Evolutionary conservation across 768 basidiomycete species (phyloP), one percentile per base, ranked within the genome.

Genomic region (Royoungia palumana): DNA sequence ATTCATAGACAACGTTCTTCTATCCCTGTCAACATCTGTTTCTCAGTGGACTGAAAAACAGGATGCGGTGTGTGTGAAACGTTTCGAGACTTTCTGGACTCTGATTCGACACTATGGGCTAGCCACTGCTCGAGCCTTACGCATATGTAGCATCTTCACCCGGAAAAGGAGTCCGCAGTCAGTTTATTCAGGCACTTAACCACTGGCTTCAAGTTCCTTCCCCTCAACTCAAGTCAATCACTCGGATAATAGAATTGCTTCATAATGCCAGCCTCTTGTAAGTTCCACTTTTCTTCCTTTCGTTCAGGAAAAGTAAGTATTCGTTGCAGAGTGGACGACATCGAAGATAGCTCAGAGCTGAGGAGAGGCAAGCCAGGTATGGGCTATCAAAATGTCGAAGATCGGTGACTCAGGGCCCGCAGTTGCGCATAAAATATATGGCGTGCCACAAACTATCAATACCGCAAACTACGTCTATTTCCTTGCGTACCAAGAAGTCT

Each of bases 391-490:
- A 17, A 24, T 37, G n/a, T 43, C 17, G 22, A 11, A 19, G n/a
- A n/a, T 8, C 3, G 35, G 14, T 32, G 24, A 21, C 20, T 48
- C 36, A 45, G 28, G 17, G 20, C 13, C 46, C 40, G n/a, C 19
- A 85, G 94, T 94, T 16, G 84, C 94, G 0, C 94, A 99, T 70
- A 93, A 89, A 74, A 94, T 99, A 56, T 99, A 93, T 59, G 95
- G 95, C 3, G 74, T 96, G 2, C 91, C 95, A 1, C 94, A 97
- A 65, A 95, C 94, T 0, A 93, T 99, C 69, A 99, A 99, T 66
- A 82, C 87, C 4, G 94, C 95, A 1, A 97, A 96, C 68, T 97
- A 97, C 59, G 92, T 93, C 35, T 97, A 95, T 64, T 99, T 98
- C 65, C 81, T 93, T 35, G 95, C 94, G 0, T 93, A 85, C 62